Evolutionary conservation across 768 basidiomycete genomes (phyloP), one percentile per base, ranked within the genome.

Genomic region (Cantharellus cinnabarinus): DNA sequence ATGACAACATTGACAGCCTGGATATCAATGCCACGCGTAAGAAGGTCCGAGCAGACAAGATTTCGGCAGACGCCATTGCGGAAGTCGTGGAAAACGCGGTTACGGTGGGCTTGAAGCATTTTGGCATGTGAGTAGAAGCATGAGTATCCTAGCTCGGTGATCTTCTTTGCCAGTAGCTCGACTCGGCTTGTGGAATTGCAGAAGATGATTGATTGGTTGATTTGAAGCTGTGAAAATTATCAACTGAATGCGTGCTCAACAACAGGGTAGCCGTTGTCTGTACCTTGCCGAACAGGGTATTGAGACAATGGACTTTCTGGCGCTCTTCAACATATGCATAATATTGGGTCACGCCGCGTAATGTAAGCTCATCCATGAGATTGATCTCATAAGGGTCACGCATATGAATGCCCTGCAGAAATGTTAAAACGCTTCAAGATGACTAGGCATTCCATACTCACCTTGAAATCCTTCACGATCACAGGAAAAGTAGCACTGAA

Each of bases 91-190:
- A 99, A 99, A 65, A 99, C 94, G 68, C 94, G 89, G 73, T 99
- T 99, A 62, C 94, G 89, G 72, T 98, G 90, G 40, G 86, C 84
- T 73, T 99, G 94, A 10, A 97, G 82, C 94, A 99, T 99, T 75
- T 93, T 94, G 58, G 94, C 94, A 70, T 99, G 94, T 56, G 94
- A 98, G 77, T 95, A 99, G 81, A 99, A 99, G 76, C 94, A 99
- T 50, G 94, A 99, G 70, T 98, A 99, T 64, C 94, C 94, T 58
- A 97, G 83, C 68, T 99, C 95, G 7, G 94, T 99, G 66, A 99
- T 90, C 74, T 99, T 99, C 76, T 98, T 97, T 62, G 94, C 94
- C 65, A 99, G 79, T 54, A 99, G 85, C 73, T 99, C 94, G 74
- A 99, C 94, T 60, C 94, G 90, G 76, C 97, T 95, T 67, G 94